Conservation (phyloP, 139 green algal species). For the Tetradesmus obliquus region DNA sequence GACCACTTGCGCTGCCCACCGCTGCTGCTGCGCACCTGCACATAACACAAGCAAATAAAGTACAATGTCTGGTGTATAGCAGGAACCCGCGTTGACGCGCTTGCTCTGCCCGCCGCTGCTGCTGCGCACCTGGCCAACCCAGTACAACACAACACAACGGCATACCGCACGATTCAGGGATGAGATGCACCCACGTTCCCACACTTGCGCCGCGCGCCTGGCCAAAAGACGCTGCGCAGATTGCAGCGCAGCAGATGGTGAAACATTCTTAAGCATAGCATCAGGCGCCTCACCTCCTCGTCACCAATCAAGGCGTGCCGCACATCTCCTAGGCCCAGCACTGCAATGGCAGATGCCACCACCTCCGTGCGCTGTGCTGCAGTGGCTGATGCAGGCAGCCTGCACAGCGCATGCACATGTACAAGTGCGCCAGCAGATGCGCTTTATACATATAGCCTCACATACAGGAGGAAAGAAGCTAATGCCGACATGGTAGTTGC, state of each 20-base stretch:
- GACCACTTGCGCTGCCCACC: slow-evolving; percentile 44
- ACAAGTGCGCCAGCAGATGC: no score
- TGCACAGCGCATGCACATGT: not conserved
- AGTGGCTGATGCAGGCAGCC: slow-evolving; percentile 51
- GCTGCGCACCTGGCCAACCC: slow-evolving; percentile 50
- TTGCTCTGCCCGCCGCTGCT: slow-evolving; percentile 61
- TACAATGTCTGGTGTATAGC: slow-evolving; percentile 36
- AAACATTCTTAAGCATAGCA: no score
- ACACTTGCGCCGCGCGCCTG: no score
- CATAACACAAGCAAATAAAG: not conserved
- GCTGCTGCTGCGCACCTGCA: slow-evolving; percentile 67
- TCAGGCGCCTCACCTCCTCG: not conserved
- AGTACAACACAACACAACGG: no score
- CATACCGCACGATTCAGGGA: no score
- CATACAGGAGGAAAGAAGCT: not conserved
- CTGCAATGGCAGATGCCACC: slow-evolving; percentile 8
- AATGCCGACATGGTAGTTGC: no score
- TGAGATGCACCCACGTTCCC: no score
- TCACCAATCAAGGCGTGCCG: slow-evolving; percentile 63
- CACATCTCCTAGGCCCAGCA: slow-evolving; percentile 48
- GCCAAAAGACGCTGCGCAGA: no score
- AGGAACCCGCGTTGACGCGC: no score
- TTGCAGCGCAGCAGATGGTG: no score
- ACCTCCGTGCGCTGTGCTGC: slow-evolving; percentile 48
- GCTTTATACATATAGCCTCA: not conserved